Base-by-base conservation (phyloP, 768 basidiomycete species). In the Agrocybe praecox region DNA sequence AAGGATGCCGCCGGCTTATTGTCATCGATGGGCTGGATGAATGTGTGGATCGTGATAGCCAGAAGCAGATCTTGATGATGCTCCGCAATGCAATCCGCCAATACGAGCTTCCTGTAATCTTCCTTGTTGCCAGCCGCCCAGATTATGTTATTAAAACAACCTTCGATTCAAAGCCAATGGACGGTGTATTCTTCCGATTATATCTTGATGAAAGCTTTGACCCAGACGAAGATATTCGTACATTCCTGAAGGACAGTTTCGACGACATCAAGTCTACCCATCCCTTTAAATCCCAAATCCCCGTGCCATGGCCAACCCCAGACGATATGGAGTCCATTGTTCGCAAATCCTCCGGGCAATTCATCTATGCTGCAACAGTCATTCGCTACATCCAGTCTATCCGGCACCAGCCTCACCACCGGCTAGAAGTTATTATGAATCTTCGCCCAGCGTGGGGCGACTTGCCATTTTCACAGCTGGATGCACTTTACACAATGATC, bases 361-460 rank as follows among this genome's bases (percentile, higher is more conserved):
- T 64, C 15, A 61, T 64, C 17, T 64, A 61, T 18, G 62, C 62
- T 1, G 32, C 59, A 17, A 60, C 59, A 3, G 57, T 59, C 15
- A 42, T 61, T 24, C 58, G 54, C 26, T 64, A 54, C 18, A 22
- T 64, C 12, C 47, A 54, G 15, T 56, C 51, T 9, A 46, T 22
- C 10, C 36, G 54, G 5, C 50, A 62, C 23, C 22, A 43, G 5
- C 61, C 58, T 10, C 43, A 48, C 1, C 42, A 60, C 2, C 56
- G 56, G 2, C 44, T 62, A 0, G 26, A 62, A 1, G 49, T 59
- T 21, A 46, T 65, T 10, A 36, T 56, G 8, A 59, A 55, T 12
- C 34, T 62, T 15, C 29, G 29, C 2, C 19, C 49, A 14, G 46
- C 56, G 3, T 49, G 44, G 3, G 47, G 51, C 3, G 58, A 58